Evolutionary conservation across 1,284 basidiomycete species (phyloP), one percentile per base, ranked within the genome.

Genomic region (Ustilago shanxiensis): DNA sequence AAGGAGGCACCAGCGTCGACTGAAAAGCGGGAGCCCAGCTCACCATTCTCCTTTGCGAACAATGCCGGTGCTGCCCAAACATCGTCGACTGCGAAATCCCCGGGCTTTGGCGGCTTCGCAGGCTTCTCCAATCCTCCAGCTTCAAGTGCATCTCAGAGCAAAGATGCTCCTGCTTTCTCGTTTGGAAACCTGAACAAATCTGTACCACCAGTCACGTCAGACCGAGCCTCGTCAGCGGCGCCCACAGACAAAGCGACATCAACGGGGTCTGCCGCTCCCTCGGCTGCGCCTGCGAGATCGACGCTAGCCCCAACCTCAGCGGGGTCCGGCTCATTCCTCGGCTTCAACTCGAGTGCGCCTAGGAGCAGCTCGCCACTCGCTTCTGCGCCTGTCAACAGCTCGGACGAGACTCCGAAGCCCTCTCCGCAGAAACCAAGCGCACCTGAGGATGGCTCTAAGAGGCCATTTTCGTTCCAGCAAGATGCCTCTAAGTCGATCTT

Each of bases 291-390:
- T 22, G 60, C 63, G 6, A 73, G 75, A 26, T n/a, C 54, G 22
- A 22, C 45, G 4, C 22, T 56, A 7, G 29, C 60, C 0, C 20
- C 57, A 3, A 52, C 65, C 26, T 37, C 57, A 39, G 33, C 60
- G 3, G 24, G 33, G 1, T 50, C 35, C 4, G 60, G 62, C 29
- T 67, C 69, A 1, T 79, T 79, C 69, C 33, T 69, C 4, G 68
- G 72, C 31, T 77, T 80, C 66, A 79, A 62, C 41, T 71, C 73
- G 20, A 70, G 73, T 29, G 73, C 74, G 10, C 79, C 79, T 1
- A 66, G 70, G 31, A 77, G 70, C 59, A 80, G 79, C 62, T 80
- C 79, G 16, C 79, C 79, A 14, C 66, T 80, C 10, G 58, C 79
- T n/a, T 63, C 60, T 22, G 58, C 79, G 13, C 79, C 79, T 24